Evolutionary conservation across 176 grass and related monocot species (phyloP), one percentile per base, ranked within the genome.

Genomic region (Chrysopogon serrulatus): DNA sequence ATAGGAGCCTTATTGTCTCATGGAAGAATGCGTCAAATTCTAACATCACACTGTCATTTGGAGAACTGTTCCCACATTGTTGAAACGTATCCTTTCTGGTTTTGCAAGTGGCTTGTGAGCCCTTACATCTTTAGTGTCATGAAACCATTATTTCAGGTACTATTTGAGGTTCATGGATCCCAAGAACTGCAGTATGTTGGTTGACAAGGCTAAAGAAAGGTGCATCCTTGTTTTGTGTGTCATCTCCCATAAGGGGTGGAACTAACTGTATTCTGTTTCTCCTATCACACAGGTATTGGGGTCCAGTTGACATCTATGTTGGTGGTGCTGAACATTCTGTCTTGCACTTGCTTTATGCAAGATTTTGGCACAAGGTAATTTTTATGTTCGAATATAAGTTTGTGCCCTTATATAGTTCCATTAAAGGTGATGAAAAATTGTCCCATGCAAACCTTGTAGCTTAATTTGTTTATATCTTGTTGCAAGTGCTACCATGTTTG

Each of bases 101-200:
- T 86, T 90, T 76, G 11, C 18, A 1, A 41, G 42, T 65, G 42
- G 14, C 51, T 48, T 69, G 2, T 82, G 61, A 60, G 69, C 11
- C 30, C 49, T 62, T 51, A 64, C 12, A 21, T 51, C 36, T 71
- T 80, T 78, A 30, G 37, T 57, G 10, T 71, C 48, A 74, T 68
- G 8, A 83, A 66, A 81, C 81, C 11, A 34, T 66, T 45, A 65
- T 84, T 84, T 74, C 71, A 98, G 95, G 95, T 98, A 98, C 73
- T 98, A 98, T 90, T 89, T 98, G 70, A 91, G 95, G 84, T 98
- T 98, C 86, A 98, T 98, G 92, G 95, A 98, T 71, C 95, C 95
- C n/a, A 90, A 91, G 86, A 98, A 98, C 87, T 67, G 90, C 27
- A 88, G 57, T 82, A 73, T 84, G 23, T 91, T 95, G 87, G 95